These are phyloP conservation scores for Candida ovalis DNA, from an alignment of 805 yeast species.

Conservation along the genomic window DNA sequence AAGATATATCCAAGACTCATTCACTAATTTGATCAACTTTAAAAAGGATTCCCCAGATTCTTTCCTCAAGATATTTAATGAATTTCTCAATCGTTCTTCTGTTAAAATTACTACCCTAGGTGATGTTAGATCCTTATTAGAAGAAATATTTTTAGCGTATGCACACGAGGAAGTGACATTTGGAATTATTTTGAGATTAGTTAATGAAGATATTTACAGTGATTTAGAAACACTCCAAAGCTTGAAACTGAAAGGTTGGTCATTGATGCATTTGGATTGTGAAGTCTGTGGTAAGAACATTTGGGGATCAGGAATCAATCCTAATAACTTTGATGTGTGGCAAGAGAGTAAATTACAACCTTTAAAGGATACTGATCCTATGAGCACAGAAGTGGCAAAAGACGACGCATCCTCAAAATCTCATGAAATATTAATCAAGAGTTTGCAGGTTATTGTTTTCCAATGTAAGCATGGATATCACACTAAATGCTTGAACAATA, in stretches of 20 bases:
- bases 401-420: slow-evolving; percentile 1
- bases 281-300: slow-evolving; percentile 71
- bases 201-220: slow-evolving; percentile 53
- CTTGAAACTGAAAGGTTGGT: slow-evolving; percentile 60
- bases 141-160: slow-evolving; percentile 62
- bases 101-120: slow-evolving; percentile 50
- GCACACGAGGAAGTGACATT: slow-evolving; percentile 59
- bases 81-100: slow-evolving; percentile 47
- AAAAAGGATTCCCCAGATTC: slow-evolving; percentile 31
- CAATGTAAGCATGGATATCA: slow-evolving; percentile 69
- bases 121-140: slow-evolving; percentile 55
- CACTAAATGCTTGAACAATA: slow-evolving; percentile 46
- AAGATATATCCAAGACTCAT: slow-evolving; percentile 38
- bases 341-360: slow-evolving; percentile 34
- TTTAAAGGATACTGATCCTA: slow-evolving; percentile 1
- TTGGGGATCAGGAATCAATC: slow-evolving; percentile 62
- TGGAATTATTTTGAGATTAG: slow-evolving; percentile 44
- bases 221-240: slow-evolving; percentile 41
- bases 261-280: slow-evolving; percentile 51
- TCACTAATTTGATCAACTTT: slow-evolving; percentile 36
- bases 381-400: slow-evolving; percentile 5
- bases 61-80: slow-evolving; percentile 51
- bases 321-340: slow-evolving; percentile 54
- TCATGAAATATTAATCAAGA: slow-evolving; percentile 1
- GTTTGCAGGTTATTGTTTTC: slow-evolving; percentile 45